Evolutionary conservation across 768 basidiomycete genomes (phyloP).

Genomic region (Russula abietina): DNA sequence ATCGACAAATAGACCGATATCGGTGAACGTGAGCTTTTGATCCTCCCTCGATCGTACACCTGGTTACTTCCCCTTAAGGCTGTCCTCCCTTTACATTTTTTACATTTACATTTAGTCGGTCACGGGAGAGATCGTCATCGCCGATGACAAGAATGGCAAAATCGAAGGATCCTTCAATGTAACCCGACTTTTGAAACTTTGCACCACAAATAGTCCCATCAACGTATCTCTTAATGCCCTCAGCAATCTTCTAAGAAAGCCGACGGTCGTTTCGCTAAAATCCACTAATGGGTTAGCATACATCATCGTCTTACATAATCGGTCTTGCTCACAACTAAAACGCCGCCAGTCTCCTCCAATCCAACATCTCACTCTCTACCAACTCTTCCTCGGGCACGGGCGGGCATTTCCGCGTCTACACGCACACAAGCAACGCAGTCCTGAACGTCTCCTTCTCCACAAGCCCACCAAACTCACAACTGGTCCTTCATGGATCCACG

Average conservation of each 20-base stretch:
- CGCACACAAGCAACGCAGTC: slow-evolving; percentile 9
- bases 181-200: neutral
- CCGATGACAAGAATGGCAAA: slow-evolving; percentile 4
- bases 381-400: slow-evolving; percentile 3
- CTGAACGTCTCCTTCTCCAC: neutral
- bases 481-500: neutral
- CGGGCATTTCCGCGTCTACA: slow-evolving; percentile 1
- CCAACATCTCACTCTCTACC: neutral
- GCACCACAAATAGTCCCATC: slow-evolving; percentile 4
- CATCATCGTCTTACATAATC: too few relatives aligned
- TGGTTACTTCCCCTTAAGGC: neutral
- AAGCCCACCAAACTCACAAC: slow-evolving; percentile 1
- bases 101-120: too few relatives aligned
- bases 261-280: neutral
- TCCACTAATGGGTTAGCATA: slow-evolving; percentile 3
- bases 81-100: neutral
- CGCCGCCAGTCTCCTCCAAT: neutral
- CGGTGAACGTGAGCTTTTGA: slow-evolving; percentile 4
- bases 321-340: neutral
- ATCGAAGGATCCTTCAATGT: slow-evolving; percentile 6
- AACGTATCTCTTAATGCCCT: neutral
- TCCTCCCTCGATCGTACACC: neutral
- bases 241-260: neutral
- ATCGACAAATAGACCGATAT: slow-evolving; percentile 3
- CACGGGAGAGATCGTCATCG: neutral